These are phyloP conservation scores for Kodamaea restingae DNA, from an alignment of 805 yeast genomes.

Conservation along the genomic window DNA sequence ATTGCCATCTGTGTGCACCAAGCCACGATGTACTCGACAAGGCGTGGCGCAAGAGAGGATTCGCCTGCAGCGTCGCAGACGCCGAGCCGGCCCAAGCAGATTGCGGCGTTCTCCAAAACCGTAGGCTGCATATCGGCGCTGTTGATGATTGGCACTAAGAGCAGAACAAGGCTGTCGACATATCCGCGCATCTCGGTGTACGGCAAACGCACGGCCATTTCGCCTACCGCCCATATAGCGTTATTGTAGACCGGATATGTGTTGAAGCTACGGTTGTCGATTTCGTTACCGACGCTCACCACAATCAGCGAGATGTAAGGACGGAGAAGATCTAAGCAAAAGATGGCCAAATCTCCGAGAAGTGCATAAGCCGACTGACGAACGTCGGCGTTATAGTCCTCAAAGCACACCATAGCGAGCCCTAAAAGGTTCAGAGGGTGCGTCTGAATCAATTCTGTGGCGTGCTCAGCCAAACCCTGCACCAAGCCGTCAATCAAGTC, in stretches of 20 bases:
- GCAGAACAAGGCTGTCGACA: conserved; percentile 48
- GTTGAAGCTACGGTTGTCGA: conserved; percentile 47
- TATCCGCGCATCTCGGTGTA: conserved; percentile 47
- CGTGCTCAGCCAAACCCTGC: conserved; percentile 74
- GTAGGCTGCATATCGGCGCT: conserved; percentile 53
- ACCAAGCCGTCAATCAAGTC: conserved; percentile 90
- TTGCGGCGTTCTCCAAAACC: conserved; percentile 82
- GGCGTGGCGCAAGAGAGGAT: conserved; percentile 49
- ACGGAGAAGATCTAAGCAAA: conserved; percentile 40
- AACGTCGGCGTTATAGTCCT: conserved; percentile 79
- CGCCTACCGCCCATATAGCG: conserved; percentile 93
- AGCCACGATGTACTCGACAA: conserved; percentile 52
- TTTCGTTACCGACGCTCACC: conserved; percentile 65
- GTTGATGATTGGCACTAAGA: conserved; percentile 58
- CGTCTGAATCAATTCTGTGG: conserved; percentile 48
- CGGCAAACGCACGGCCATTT: conserved; percentile 61
- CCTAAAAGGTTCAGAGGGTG: conserved; percentile 44
- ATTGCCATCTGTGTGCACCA: conserved; percentile 73
- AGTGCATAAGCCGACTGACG: conserved; percentile 89
- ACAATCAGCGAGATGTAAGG: conserved; percentile 52
- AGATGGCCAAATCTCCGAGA: conserved; percentile 82
- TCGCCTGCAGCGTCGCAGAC: conserved; percentile 49
- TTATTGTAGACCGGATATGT: conserved; percentile 72
- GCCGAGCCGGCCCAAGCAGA: conserved; percentile 85
- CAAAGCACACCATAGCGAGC: conserved; percentile 63